Evolutionary conservation across 805 yeast genomes (phyloP).

Genomic region (Pichia californica): DNA sequence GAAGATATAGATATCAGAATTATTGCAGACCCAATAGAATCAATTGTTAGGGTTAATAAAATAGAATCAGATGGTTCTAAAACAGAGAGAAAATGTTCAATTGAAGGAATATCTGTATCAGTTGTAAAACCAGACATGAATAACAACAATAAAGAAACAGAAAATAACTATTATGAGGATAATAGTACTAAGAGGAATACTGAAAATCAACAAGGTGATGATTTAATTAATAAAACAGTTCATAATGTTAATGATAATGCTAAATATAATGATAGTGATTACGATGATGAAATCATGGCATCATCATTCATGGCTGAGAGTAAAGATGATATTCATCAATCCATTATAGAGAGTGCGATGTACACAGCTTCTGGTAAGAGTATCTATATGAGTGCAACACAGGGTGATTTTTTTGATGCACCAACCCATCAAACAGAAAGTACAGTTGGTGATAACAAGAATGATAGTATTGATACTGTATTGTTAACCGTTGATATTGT

Average conservation of each 20-base stretch:
- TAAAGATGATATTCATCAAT: slow-evolving; percentile 26
- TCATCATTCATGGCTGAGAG: slow-evolving; percentile 28
- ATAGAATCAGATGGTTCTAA: slow-evolving; percentile 35
- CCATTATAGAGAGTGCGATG: slow-evolving; percentile 48
- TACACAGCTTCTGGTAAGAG: slow-evolving; percentile 61
- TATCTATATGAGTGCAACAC: slow-evolving; percentile 71
- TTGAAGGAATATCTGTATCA: slow-evolving; percentile 35
- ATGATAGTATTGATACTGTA: not conserved
- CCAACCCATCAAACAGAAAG: slow-evolving; percentile 7
- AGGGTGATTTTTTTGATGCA: slow-evolving; percentile 39
- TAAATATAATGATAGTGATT: slow-evolving; percentile 26
- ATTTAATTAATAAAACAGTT: too few species aligned
- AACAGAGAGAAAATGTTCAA: slow-evolving; percentile 37
- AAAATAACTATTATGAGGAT: slow-evolving; percentile 4
- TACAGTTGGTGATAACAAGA: not conserved
- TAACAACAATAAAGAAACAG: slow-evolving; percentile 13
- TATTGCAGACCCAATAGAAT: slow-evolving; percentile 38
- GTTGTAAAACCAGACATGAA: slow-evolving; percentile 36
- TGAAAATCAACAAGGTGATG: not conserved
- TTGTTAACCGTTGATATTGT: slow-evolving; percentile 4
- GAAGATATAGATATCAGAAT: slow-evolving; percentile 41
- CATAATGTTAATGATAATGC: slow-evolving; percentile 12
- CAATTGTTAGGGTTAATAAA: slow-evolving; percentile 29
- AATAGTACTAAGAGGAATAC: too few species aligned
- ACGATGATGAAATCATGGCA: slow-evolving; percentile 33